Conservation (phyloP, 345 rosid genomes). For the Eucalyptus virginea region DNA sequence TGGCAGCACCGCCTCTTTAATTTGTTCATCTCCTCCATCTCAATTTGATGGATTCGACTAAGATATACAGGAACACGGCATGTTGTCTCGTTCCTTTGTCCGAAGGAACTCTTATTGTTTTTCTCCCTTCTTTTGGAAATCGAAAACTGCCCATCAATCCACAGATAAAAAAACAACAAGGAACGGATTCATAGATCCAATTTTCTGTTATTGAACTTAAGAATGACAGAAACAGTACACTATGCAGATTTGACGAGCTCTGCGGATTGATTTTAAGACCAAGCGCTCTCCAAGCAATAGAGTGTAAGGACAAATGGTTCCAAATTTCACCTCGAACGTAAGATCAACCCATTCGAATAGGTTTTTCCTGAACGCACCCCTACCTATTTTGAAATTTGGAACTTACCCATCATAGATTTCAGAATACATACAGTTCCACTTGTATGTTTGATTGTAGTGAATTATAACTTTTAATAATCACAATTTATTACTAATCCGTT, state of each 20-base stretch:
- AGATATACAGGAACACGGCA: not conserved
- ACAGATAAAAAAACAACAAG: fast-evolving
- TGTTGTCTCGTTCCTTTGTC: not conserved
- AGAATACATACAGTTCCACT: too few species aligned
- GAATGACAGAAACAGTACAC: not conserved
- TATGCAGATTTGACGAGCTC: not conserved
- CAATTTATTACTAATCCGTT: too few species aligned
- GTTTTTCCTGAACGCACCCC: fast-evolving
- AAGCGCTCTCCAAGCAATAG: not conserved
- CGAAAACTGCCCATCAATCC: not conserved
- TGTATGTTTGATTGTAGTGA: too few species aligned
- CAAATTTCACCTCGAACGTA: too few species aligned
- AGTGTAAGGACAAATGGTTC: not conserved
- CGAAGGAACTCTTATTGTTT: not conserved
- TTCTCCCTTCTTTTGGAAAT: not conserved
- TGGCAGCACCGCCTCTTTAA: not conserved
- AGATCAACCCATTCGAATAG: too few species aligned
- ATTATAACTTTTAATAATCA: too few species aligned
- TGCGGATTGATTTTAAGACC: not conserved
- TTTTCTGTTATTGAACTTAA: not conserved
- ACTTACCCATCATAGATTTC: too few species aligned
- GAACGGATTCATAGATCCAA: not conserved
- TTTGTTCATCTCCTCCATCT: not conserved
- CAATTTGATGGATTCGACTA: not conserved
- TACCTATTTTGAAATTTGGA: fast-evolving